Evolutionary conservation across 208 protist genomes (phyloP).

Genomic region (Trypanosoma mega): DNA sequence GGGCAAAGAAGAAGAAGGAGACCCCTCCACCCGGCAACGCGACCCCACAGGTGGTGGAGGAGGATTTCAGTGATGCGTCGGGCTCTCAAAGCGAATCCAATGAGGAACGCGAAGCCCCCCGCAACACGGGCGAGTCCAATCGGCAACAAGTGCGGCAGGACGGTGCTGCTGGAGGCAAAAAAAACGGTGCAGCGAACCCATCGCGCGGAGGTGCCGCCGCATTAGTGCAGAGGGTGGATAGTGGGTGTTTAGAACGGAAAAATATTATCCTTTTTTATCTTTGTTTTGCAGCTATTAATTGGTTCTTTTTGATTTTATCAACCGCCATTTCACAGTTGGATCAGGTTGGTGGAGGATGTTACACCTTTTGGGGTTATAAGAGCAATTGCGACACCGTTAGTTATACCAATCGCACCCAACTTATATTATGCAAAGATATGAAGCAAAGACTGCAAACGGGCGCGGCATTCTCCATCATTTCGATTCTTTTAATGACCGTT

Average conservation of each 20-base stretch:
- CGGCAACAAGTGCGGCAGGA: no score
- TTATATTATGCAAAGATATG: constrained; percentile 26
- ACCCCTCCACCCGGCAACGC: no score
- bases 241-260: not conserved
- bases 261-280: not conserved
- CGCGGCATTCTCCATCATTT: constrained; percentile 74
- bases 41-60: no score
- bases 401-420: constrained; percentile 55
- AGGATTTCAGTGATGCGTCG: no score
- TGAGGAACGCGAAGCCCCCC: no score
- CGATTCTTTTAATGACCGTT: constrained; percentile 41
- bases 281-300: constrained; percentile 24
- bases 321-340: constrained; percentile 76
- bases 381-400: constrained; percentile 52
- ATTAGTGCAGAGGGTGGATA: no score
- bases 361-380: constrained; percentile 85
- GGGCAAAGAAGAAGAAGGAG: no score
- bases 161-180: no score
- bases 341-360: constrained; percentile 56
- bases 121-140: no score
- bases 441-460: constrained; percentile 40
- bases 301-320: constrained; percentile 63
- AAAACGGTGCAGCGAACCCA: no score
- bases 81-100: no score
- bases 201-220: no score